A percentile compares a stretch with the other conserved stretches of the same genome.
Conservation (phyloP, 768 basidiomycete genomes). For the Steccherinum ochraceum region DNA sequence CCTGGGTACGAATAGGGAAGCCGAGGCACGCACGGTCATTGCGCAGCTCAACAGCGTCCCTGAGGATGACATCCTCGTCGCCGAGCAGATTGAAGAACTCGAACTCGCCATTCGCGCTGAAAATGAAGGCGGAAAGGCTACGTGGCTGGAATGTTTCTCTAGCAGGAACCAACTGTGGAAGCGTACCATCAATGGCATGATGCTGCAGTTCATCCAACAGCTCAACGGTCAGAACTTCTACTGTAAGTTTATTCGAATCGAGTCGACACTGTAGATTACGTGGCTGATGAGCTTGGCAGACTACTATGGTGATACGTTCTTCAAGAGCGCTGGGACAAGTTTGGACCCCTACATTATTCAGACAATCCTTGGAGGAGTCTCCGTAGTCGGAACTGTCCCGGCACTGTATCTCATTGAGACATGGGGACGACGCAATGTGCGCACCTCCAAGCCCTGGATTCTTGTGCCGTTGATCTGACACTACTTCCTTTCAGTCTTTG, state of each 20-base stretch:
- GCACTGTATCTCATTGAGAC: constrained; percentile 66
- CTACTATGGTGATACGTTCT: constrained; percentile 79
- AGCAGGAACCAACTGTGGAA: constrained; percentile 62
- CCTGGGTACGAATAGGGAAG: constrained; percentile 46
- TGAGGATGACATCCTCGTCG: constrained; percentile 49
- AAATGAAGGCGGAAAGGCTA: constrained; percentile 76
- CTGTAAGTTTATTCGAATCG: constrained; percentile 35
- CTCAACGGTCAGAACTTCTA: constrained; percentile 80
- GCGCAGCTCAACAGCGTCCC: constrained; percentile 61
- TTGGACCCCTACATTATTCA: constrained; percentile 71
- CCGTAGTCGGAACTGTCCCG: constrained; percentile 66
- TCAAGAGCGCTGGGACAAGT: constrained; percentile 67
- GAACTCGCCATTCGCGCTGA: constrained; percentile 60
- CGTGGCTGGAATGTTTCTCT: constrained; percentile 76
- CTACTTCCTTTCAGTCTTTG: constrained; percentile 40
- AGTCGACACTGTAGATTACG: not conserved
- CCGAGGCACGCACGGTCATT: constrained; percentile 56
- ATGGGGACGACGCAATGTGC: constrained; percentile 64
- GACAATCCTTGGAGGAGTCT: constrained; percentile 67
- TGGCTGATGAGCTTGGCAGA: constrained; percentile 30
- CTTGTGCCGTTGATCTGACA: not conserved
- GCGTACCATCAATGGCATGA: constrained; percentile 75
- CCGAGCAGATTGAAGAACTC: constrained; percentile 58
- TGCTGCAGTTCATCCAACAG: constrained; percentile 78
- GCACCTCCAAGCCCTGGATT: constrained; percentile 4